Evolutionary conservation across 306 rosid genomes (phyloP).

Genomic region (Luffa acutangula): DNA sequence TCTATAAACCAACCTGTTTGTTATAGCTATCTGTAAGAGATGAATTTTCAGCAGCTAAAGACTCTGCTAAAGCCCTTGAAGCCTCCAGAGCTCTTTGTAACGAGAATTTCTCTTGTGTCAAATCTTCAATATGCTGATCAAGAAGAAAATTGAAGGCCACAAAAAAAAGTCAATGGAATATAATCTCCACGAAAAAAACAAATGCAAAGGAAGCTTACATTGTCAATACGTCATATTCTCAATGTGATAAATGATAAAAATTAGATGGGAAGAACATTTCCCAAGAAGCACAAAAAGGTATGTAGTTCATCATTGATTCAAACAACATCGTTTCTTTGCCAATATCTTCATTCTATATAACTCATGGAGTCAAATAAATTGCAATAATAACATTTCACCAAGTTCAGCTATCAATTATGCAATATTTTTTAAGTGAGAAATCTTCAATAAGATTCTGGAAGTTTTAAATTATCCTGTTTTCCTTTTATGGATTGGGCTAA

Average conservation of each 20-base stretch:
- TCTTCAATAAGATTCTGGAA: background rate
- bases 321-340: background rate
- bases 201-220: background rate
- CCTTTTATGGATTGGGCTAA: background rate
- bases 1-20: constrained; percentile 59
- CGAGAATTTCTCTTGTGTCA: constrained; percentile 88
- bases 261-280: background rate
- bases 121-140: constrained; percentile 90
- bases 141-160: constrained; percentile 2
- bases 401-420: background rate
- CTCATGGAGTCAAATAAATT: background rate
- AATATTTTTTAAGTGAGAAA: background rate
- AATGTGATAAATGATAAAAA: background rate
- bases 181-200: background rate
- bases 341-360: background rate
- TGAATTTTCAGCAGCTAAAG: constrained; percentile 92
- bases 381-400: background rate
- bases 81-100: constrained; percentile 85
- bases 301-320: background rate
- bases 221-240: background rate
- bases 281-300: background rate
- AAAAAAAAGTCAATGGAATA: background rate
- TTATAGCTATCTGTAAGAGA: constrained; percentile 83
- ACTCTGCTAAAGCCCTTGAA: constrained; percentile 67
- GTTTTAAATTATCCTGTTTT: background rate